Evolutionary conservation across 257 asterid genomes (phyloP).

Genomic region (Gentiana straminea): DNA sequence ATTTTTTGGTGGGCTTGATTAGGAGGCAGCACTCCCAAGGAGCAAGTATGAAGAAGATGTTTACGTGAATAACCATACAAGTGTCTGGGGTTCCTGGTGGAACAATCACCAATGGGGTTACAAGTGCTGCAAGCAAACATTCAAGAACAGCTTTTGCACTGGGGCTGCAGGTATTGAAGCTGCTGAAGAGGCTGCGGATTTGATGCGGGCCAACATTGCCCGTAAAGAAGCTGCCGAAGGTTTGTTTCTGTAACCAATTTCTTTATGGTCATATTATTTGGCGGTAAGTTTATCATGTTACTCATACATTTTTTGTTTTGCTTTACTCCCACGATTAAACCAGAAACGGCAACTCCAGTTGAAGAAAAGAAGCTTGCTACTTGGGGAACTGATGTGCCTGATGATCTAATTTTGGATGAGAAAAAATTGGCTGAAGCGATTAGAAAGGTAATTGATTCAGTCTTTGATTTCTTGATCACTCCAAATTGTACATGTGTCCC

Average conservation of each 20-base stretch:
- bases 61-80: conserved; percentile 58
- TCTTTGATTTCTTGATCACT: too few relatives aligned
- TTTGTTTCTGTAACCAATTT: conserved; percentile 9
- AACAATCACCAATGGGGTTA: conserved; percentile 95
- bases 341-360: conserved; percentile 41
- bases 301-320: conserved; percentile 4
- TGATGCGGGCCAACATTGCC: conserved; percentile 89
- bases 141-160: conserved; percentile 83
- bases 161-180: conserved; percentile 97
- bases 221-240: conserved; percentile 84
- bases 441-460: conserved; percentile 40
- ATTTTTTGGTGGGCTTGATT: conserved; percentile 11
- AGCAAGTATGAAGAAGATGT: conserved; percentile 94
- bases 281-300: background rate
- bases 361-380: conserved; percentile 70
- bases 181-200: conserved; percentile 81
- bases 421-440: conserved; percentile 57
- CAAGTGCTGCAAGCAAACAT: conserved; percentile 81
- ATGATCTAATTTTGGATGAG: conserved; percentile 69
- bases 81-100: conserved; percentile 99
- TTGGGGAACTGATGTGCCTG: conserved; percentile 94
- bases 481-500: too few relatives aligned
- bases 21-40: conserved; percentile 74
- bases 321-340: background rate
- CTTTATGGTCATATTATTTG: too few relatives aligned